Evolutionary conservation across 768 basidiomycete species (phyloP), one percentile per base, ranked within the genome.

Genomic region (Mycena metata): DNA sequence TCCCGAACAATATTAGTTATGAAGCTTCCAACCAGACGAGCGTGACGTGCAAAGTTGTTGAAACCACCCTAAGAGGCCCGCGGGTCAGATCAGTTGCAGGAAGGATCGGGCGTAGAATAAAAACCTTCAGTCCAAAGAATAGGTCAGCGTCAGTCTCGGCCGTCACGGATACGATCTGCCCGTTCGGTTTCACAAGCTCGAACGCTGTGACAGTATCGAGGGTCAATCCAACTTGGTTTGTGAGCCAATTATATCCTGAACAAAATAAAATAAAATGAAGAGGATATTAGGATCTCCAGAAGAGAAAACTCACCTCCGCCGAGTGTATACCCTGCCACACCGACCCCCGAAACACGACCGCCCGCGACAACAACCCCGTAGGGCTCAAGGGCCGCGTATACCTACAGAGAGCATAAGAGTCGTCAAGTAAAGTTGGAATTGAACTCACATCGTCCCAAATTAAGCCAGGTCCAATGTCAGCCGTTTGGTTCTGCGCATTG

Each of bases 181-280:
- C 84, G 59, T 81, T 81, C 0, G 86, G 83, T 41, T 81, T 60
- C 0, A 84, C 85, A 3, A 86, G 64, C 63, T 85, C 83, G 65
- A 71, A 83, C 1, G 75, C 75, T 43, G 73, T 70, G 30, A 85
- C 73, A 6, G 77, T 84, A 55, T 86, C 85, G 7, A 75, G 35
- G 0, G 80, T 80, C 42, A 87, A 65, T 19, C 85, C 86, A 43
- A 81, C 76, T 60, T 84, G 81, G 51, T 85, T 84, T 3, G 80
- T 82, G 33, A 78, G 69, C 79, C 79, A 86, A 23, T 84, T 83
- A 63, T 84, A 86, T 12, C 86, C 85, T 86, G 13, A 30, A 24
- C 17, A 30, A 30, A 58, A 57, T 8, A n/a, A n/a, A n/a, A n/a
- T n/a, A n/a, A n/a, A n/a, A 16, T 50, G 33, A 46, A 11, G 36